Percentiles rank a stretch among this genome's conserved stretches.
These are phyloP conservation scores for Helotiales sp. DNA, from an alignment of 2,329 filamentous ascomycete species.

Conservation along the genomic window DNA sequence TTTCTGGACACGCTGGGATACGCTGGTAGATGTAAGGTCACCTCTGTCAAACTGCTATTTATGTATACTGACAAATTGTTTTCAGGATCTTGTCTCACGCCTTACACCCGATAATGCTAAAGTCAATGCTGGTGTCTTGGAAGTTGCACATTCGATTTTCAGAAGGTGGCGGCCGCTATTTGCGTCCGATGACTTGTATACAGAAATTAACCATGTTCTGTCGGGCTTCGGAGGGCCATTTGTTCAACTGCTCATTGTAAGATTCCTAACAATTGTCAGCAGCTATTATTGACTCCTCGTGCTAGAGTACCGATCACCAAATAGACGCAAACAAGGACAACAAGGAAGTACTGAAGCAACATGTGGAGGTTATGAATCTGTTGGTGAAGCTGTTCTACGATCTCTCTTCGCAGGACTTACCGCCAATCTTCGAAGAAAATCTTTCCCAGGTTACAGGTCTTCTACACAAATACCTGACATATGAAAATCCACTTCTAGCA, in stretches of 20 bases:
- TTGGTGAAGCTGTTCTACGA: constrained; percentile 93
- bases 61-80: constrained; percentile 14
- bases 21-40: constrained; percentile 72
- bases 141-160: constrained; percentile 98
- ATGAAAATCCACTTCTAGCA: constrained; percentile 78
- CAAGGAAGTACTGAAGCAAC: constrained; percentile 70
- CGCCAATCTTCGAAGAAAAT: constrained; percentile 91
- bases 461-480: constrained; percentile 90
- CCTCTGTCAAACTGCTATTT: background rate
- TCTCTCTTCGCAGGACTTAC: constrained; percentile 94
- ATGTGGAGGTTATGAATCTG: constrained; percentile 83
- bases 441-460: constrained; percentile 73
- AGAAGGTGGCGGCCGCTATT: constrained; percentile 93
- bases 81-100: constrained; percentile 80
- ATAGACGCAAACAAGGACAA: constrained; percentile 77
- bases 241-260: constrained; percentile 73
- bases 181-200: constrained; percentile 87
- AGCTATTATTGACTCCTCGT: background rate
- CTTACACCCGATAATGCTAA: constrained; percentile 79
- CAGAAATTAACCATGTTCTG: constrained; percentile 95
- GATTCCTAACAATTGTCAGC: constrained; percentile 17
- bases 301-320: constrained; percentile 64
- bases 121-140: constrained; percentile 89
- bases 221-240: constrained; percentile 82
- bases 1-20: constrained; percentile 95